These are phyloP conservation scores for Brettanomyces sp. DNA, from an alignment of 805 yeast genomes.

Conservation along the genomic window DNA sequence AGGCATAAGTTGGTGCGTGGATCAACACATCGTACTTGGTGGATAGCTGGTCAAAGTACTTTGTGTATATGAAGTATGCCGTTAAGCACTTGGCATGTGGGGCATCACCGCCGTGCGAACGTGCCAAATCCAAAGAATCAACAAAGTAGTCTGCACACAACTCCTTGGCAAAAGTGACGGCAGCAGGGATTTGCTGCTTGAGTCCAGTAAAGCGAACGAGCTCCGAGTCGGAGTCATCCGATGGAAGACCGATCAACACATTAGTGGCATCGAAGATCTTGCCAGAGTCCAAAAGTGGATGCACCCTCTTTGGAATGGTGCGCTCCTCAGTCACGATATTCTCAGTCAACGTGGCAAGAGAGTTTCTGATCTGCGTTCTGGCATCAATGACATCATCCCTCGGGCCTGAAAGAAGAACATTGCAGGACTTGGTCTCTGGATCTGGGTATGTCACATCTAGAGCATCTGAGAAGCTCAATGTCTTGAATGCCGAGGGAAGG, in stretches of 20 bases:
- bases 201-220: conserved; percentile 59
- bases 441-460: conserved; percentile 22
- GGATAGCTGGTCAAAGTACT: conserved; percentile 38
- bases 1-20: conserved; percentile 35
- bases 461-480: conserved; percentile 14
- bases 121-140: conserved; percentile 71
- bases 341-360: conserved; percentile 34
- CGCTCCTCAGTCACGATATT: conserved; percentile 45
- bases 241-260: conserved; percentile 51
- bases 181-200: conserved; percentile 41
- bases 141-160: conserved; percentile 51
- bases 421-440: conserved; percentile 28
- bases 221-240: conserved; percentile 29
- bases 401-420: conserved; percentile 56
- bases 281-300: conserved; percentile 54
- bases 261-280: conserved; percentile 42
- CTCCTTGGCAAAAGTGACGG: conserved; percentile 52
- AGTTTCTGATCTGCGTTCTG: conserved; percentile 39
- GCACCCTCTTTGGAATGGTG: conserved; percentile 58
- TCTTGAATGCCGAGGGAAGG: conserved; percentile 25
- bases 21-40: conserved; percentile 33
- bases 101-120: conserved; percentile 77
- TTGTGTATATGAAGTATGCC: conserved; percentile 49
- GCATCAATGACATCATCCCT: conserved; percentile 54
- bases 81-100: conserved; percentile 72